Evolutionary conservation across 148 eudicot genomes (phyloP).

Genomic region (Fagopyrum tataricum): DNA sequence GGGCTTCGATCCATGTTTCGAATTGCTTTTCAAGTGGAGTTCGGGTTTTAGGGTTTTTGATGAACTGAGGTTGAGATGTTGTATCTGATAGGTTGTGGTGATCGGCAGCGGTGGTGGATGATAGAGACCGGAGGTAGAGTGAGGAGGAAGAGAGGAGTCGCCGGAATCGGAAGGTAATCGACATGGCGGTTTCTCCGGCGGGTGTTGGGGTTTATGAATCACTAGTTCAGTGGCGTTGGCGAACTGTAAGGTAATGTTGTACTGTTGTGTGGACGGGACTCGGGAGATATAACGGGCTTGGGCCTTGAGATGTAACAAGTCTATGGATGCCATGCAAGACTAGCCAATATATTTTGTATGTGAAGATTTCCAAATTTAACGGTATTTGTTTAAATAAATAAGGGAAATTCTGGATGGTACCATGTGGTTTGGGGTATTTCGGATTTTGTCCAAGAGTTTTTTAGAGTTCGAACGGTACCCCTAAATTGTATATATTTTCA

Average conservation of each 20-base stretch:
- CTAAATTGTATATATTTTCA: too few species aligned
- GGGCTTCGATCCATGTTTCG: constrained; percentile 61
- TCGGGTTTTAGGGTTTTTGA: constrained; percentile 28
- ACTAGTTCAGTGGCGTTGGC: neutral
- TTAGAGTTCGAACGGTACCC: too few species aligned
- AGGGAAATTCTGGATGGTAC: too few species aligned
- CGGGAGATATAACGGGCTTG: neutral
- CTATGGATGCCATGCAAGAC: too few species aligned
- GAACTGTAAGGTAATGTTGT: neutral
- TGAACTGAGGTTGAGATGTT: constrained; percentile 7
- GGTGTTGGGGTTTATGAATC: neutral
- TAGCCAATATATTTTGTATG: too few species aligned
- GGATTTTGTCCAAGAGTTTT: too few species aligned
- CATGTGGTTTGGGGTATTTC: too few species aligned
- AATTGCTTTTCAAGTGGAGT: constrained; percentile 70
- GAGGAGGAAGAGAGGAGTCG: constrained; percentile 14
- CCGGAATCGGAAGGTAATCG: constrained; percentile 17
- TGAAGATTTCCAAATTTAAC: too few species aligned
- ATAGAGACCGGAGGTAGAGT: constrained; percentile 14
- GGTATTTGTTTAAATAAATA: too few species aligned
- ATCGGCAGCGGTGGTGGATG: constrained; percentile 14
- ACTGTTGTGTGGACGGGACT: neutral
- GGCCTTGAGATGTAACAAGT: too few species aligned
- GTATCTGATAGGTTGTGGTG: constrained; percentile 15
- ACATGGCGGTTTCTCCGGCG: constrained; percentile 21